These are phyloP conservation scores for Phytophthora pistaciae DNA, from an alignment of 352 stramenopile genomes.

Conservation along the genomic window DNA sequence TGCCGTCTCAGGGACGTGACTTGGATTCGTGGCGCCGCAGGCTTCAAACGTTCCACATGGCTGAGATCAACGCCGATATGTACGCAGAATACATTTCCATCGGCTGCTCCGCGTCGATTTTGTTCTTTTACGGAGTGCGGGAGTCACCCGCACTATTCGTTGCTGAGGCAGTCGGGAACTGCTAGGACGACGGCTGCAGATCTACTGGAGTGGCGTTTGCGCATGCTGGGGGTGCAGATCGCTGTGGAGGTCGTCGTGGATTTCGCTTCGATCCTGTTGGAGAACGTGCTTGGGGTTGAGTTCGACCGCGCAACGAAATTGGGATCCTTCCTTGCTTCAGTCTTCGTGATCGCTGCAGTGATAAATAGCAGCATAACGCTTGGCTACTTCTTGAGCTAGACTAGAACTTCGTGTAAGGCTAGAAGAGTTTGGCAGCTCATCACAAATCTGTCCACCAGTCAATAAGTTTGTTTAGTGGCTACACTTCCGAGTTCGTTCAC, in stretches of 20 bases:
- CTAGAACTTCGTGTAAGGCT: too few relatives aligned
- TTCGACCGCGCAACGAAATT: background rate
- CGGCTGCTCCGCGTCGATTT: background rate
- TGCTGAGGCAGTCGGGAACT: background rate
- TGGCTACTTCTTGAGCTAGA: background rate
- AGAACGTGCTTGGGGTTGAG: background rate
- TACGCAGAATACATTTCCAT: background rate
- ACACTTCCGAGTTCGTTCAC: too few relatives aligned
- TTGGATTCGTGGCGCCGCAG: background rate
- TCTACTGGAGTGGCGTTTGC: background rate
- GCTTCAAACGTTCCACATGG: background rate
- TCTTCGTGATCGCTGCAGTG: background rate
- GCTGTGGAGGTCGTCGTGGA: background rate
- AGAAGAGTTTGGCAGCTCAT: too few relatives aligned
- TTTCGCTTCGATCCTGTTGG: background rate
- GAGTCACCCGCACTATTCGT: background rate
- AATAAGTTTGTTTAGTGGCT: too few relatives aligned
- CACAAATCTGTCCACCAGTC: too few relatives aligned
- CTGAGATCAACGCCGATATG: background rate
- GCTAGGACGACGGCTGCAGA: background rate
- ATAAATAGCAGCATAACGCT: background rate
- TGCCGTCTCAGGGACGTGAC: background rate
- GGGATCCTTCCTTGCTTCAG: background rate
- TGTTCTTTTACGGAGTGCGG: slow-evolving; percentile 2
- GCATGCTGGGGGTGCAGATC: background rate